Conservation (phyloP, 2,329 filamentous ascomycete species). For the Pyrenophora teres region DNA sequence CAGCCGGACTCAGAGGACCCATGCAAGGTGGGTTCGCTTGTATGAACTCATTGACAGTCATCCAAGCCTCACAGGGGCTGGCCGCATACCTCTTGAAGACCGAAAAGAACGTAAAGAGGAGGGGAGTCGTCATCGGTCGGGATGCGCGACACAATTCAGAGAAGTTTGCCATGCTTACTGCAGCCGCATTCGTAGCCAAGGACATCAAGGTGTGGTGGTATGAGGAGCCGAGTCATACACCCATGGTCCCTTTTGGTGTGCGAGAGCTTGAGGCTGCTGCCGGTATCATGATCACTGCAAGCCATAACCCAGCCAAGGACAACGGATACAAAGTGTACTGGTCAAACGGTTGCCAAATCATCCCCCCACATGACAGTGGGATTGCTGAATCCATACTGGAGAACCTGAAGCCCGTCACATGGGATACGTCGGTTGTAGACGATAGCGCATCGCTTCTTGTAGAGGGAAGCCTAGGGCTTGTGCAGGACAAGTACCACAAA, state of each 20-base stretch:
- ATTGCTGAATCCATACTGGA: conserved; percentile 62
- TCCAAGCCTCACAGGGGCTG: conserved; percentile 68
- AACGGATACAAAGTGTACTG: conserved; percentile 73
- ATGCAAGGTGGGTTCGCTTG: conserved; percentile 69
- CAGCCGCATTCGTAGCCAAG: conserved; percentile 63
- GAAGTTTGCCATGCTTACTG: conserved; percentile 64
- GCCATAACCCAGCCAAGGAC: conserved; percentile 67
- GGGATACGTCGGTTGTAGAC: conserved; percentile 53
- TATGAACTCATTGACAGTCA: conserved; percentile 64
- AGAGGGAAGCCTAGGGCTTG: conserved; percentile 49
- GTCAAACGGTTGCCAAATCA: conserved; percentile 68
- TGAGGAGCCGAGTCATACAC: conserved; percentile 61
- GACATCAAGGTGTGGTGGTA: conserved; percentile 65
- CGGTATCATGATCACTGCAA: conserved; percentile 69
- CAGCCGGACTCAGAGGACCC: conserved; percentile 64
- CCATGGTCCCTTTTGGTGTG: conserved; percentile 66
- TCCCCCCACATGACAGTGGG: conserved; percentile 63
- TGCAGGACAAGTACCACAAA: conserved; percentile 51
- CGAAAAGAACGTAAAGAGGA: conserved; percentile 48
- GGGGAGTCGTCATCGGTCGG: conserved; percentile 64
- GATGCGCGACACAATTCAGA: conserved; percentile 67
- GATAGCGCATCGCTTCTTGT: conserved; percentile 41
- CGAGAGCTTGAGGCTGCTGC: conserved; percentile 58
- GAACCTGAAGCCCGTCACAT: conserved; percentile 59
- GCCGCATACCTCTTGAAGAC: conserved; percentile 62